A percentile compares a stretch with the other conserved stretches of the same genome.
Evolutionary conservation across 768 basidiomycete genomes (phyloP).

Genomic region (Trametes cingulata): DNA sequence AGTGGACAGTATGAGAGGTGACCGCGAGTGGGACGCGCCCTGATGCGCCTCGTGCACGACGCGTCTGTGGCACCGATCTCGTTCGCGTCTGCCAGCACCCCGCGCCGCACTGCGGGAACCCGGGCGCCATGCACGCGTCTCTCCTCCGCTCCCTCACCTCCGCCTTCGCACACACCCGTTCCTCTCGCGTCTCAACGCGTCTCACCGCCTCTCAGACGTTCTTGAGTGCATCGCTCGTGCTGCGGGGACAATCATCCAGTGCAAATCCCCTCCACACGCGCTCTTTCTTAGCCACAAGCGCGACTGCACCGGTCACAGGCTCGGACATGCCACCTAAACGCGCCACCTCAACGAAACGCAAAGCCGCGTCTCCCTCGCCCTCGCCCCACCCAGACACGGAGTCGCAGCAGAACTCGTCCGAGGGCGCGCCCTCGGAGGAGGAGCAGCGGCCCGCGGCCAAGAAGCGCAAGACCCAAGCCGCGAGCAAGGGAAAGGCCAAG

Average conservation of each 20-base stretch:
- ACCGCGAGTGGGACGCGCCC: too few species aligned
- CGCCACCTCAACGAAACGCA: slow-evolving; percentile 23
- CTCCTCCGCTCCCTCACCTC: not conserved
- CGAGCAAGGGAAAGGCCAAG: slow-evolving; percentile 1
- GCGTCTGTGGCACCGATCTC: slow-evolving; percentile 24
- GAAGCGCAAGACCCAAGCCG: slow-evolving; percentile 9
- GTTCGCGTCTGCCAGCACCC: slow-evolving; percentile 1
- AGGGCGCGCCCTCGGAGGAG: not conserved
- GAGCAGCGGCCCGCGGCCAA: slow-evolving; percentile 5
- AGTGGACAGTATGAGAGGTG: too few species aligned
- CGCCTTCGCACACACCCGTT: not conserved
- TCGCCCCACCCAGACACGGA: not conserved
- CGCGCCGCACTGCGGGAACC: not conserved
- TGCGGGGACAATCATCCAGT: not conserved
- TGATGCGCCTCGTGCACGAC: not conserved
- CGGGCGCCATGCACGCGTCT: slow-evolving; percentile 8
- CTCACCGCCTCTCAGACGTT: not conserved
- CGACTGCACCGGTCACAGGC: not conserved
- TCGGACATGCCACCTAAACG: slow-evolving; percentile 20
- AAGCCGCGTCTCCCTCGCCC: slow-evolving; percentile 2
- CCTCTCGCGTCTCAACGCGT: not conserved
- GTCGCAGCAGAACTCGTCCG: slow-evolving; percentile 7
- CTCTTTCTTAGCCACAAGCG: not conserved
- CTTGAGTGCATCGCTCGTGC: not conserved
- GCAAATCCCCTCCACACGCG: not conserved